These are phyloP conservation scores for Lodderomyces margitis DNA, from an alignment of 1,139 yeast species.

Conservation along the genomic window DNA sequence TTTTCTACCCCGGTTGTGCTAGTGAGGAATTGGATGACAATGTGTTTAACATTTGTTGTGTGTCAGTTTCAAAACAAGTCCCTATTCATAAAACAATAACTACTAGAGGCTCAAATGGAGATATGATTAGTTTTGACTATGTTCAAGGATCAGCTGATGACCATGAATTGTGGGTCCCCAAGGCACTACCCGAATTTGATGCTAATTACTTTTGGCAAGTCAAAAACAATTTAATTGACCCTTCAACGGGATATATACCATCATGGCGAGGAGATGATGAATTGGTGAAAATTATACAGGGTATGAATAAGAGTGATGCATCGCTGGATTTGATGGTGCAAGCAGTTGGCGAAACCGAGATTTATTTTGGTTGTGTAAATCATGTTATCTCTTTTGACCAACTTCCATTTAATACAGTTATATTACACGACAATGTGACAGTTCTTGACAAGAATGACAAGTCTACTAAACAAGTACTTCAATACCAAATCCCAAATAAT, in stretches of 20 bases:
- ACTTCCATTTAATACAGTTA: slow-evolving; percentile 8
- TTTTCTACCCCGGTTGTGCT: slow-evolving; percentile 61
- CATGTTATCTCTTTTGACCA: slow-evolving; percentile 15
- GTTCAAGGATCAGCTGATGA: slow-evolving; percentile 95
- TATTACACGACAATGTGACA: slow-evolving; percentile 24
- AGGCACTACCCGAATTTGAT: slow-evolving; percentile 38
- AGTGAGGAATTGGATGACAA: slow-evolving; percentile 1
- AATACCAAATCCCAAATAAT: slow-evolving; percentile 38
- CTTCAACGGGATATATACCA: slow-evolving; percentile 30
- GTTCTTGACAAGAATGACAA: slow-evolving; percentile 14
- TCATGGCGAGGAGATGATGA: slow-evolving; percentile 32
- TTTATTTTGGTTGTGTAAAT: slow-evolving; percentile 29
- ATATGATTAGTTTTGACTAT: slow-evolving; percentile 38
- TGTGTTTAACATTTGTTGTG: slow-evolving; percentile 35
- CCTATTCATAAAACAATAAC: slow-evolving; percentile 11
- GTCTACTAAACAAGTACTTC: slow-evolving; percentile 12
- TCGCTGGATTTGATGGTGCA: slow-evolving; percentile 6
- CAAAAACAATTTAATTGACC: slow-evolving; percentile 25
- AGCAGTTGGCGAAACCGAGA: slow-evolving; percentile 22
- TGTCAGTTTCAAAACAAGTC: slow-evolving; percentile 64
- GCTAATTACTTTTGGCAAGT: slow-evolving; percentile 60
- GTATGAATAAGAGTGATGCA: slow-evolving; percentile 7
- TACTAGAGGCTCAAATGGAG: slow-evolving; percentile 4
- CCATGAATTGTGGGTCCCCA: slow-evolving; percentile 79
- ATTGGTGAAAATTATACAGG: slow-evolving; percentile 16